phyloP scores from a whole-genome alignment of 441 rosid species.

The Rhodomyrtus psidioides region DNA sequence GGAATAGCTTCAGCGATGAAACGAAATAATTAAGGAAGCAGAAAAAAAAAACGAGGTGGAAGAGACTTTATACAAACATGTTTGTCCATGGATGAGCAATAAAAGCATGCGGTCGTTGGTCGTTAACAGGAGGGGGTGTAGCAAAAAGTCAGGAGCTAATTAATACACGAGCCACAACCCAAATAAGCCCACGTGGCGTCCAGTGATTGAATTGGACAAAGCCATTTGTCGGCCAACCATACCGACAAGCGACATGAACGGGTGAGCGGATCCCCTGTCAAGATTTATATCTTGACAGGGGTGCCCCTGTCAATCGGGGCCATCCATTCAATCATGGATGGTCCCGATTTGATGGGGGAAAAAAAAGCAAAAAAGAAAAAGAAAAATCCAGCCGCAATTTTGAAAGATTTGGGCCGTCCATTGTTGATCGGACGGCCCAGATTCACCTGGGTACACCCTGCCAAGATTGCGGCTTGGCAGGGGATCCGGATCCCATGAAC shows the following conservation, averaged over 20 bases:
- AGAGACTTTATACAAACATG: background rate
- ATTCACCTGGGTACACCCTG: too few relatives aligned
- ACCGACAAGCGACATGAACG: rapidly evolving
- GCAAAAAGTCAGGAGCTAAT: background rate
- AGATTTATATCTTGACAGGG: too few relatives aligned
- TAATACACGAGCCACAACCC: background rate
- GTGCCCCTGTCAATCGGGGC: too few relatives aligned
- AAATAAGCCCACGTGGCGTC: background rate
- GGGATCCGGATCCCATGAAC: too few relatives aligned
- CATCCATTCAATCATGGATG: too few relatives aligned
- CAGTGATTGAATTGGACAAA: background rate
- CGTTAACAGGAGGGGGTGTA: background rate
- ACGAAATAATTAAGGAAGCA: background rate
- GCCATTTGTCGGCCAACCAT: background rate
- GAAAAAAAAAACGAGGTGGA: background rate
- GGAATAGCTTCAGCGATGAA: background rate
- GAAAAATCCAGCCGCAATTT: too few relatives aligned
- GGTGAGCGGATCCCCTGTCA: too few relatives aligned
- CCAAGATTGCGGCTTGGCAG: too few relatives aligned
- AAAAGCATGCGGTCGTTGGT: background rate
- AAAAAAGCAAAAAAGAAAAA: too few relatives aligned
- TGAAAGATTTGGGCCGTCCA: too few relatives aligned
- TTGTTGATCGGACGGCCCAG: too few relatives aligned
- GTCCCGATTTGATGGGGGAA: too few relatives aligned
- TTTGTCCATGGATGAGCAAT: background rate